A percentile compares a stretch with the other conserved stretches of the same genome.
These are phyloP conservation scores for Prunus dulcis DNA, from an alignment of 306 rosid genomes.

Conservation along the genomic window DNA sequence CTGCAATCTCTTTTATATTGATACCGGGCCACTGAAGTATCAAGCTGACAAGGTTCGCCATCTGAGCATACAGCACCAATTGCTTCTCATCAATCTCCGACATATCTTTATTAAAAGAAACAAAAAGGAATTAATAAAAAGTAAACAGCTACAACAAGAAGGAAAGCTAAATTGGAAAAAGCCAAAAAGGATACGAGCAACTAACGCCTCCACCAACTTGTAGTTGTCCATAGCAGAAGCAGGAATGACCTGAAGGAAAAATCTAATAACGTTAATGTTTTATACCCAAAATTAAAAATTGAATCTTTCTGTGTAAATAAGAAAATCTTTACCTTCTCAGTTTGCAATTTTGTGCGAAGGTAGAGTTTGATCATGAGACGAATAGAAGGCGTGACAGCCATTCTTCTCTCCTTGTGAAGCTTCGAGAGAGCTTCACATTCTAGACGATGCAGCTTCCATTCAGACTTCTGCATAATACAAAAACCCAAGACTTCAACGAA, in stretches of 20 bases:
- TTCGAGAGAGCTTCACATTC: slow-evolving; percentile 75
- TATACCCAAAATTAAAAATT: background rate
- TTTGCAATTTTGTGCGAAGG: slow-evolving; percentile 64
- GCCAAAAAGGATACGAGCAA: slow-evolving; percentile 70
- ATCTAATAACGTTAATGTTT: background rate
- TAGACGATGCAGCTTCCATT: slow-evolving; percentile 88
- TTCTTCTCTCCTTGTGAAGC: slow-evolving; percentile 52
- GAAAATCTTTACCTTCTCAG: slow-evolving; percentile 49
- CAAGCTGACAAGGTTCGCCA: slow-evolving; percentile 81
- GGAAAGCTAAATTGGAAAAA: slow-evolving; percentile 12
- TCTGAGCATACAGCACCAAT: slow-evolving; percentile 80
- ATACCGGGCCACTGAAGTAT: slow-evolving; percentile 73
- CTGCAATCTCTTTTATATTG: slow-evolving; percentile 75
- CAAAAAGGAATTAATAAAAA: slow-evolving; percentile 42
- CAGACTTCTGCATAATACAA: slow-evolving; percentile 53
- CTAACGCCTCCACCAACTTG: slow-evolving; percentile 75
- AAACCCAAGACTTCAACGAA: background rate
- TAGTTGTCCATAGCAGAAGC: slow-evolving; percentile 60
- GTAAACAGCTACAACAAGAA: background rate
- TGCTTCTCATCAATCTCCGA: slow-evolving; percentile 67
- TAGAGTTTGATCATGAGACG: slow-evolving; percentile 78
- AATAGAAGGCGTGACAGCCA: slow-evolving; percentile 76
- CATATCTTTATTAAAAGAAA: slow-evolving; percentile 53
- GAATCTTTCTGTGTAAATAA: too few relatives aligned
- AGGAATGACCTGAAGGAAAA: slow-evolving; percentile 56